These are phyloP conservation scores for Schizopora paradoxa DNA, from an alignment of 1,284 basidiomycete species.

Conservation along the genomic window DNA sequence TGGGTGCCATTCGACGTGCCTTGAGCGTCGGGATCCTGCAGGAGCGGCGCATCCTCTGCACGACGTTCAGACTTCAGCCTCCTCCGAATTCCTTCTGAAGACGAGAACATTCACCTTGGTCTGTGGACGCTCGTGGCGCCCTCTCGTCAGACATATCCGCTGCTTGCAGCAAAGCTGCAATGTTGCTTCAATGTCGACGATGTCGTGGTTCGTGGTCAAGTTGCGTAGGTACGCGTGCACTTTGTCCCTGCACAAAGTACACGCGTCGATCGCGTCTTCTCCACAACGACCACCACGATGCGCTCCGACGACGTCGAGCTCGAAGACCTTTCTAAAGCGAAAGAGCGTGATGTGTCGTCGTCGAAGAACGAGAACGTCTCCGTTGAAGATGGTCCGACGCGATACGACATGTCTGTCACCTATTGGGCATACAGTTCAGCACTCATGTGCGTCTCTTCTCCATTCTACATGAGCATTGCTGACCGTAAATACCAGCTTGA, in stretches of 20 bases:
- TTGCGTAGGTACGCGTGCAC: no score
- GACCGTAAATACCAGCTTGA: conserved; percentile 9
- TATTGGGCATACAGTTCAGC: conserved; percentile 16
- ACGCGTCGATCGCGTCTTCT: not conserved
- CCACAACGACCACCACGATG: conserved; percentile 12
- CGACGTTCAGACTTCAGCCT: conserved; percentile 2
- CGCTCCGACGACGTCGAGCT: conserved; percentile 17
- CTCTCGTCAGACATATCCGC: conserved; percentile 13
- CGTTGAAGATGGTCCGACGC: not conserved
- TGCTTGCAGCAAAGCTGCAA: not conserved
- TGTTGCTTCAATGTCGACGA: not conserved
- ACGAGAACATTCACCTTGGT: conserved; percentile 22
- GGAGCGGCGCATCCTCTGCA: conserved; percentile 51
- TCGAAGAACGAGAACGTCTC: no score
- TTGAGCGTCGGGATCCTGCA: conserved; percentile 36
- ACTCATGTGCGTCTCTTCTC: conserved; percentile 7
- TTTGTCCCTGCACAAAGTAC: not conserved
- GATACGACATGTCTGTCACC: conserved; percentile 10
- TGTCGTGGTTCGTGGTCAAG: not conserved
- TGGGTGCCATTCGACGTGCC: conserved; percentile 23
- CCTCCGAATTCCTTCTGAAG: not conserved
- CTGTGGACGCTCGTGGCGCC: conserved; percentile 25
- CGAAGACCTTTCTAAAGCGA: conserved; percentile 13
- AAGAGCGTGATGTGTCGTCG: no score
- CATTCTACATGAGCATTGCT: not conserved